A percentile compares a stretch with the other conserved stretches of the same genome.
phyloP scores from a whole-genome alignment of 345 rosid genomes.

The Syzygium aromaticum region DNA sequence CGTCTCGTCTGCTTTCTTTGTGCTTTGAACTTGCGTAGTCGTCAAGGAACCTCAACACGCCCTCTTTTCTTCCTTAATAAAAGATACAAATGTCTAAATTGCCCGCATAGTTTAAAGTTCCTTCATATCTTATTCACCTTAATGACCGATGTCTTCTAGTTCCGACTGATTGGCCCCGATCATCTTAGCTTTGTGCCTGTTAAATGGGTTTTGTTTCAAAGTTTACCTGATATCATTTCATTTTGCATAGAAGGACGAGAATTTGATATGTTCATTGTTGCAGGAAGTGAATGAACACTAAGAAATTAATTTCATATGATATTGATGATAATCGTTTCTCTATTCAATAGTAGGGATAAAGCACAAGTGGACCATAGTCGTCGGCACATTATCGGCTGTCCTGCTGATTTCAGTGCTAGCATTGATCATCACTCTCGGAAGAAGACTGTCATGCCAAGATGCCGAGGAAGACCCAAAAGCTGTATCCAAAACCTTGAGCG shows the following conservation, averaged over 20 bases:
- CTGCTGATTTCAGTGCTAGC: conserved; percentile 11
- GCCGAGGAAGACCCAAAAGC: conserved; percentile 11
- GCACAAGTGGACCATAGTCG: conserved; percentile 19
- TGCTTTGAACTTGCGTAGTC: background rate
- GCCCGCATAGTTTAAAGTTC: background rate
- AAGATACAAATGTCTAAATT: background rate
- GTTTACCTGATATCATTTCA: background rate
- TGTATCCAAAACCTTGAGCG: conserved; percentile 24
- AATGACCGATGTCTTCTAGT: background rate
- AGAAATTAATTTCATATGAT: background rate
- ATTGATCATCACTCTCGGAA: conserved; percentile 15
- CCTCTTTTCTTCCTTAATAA: background rate
- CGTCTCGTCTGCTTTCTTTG: background rate
- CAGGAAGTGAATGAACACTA: background rate
- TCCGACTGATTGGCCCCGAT: background rate
- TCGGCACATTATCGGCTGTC: conserved; percentile 20
- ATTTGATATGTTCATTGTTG: background rate
- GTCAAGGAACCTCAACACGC: background rate
- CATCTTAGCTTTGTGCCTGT: background rate
- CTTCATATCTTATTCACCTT: background rate
- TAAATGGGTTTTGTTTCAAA: background rate
- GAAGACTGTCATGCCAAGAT: conserved; percentile 6
- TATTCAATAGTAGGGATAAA: conserved; percentile 6
- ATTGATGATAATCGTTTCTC: background rate
- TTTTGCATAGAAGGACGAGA: background rate